Base-by-base conservation (phyloP, 176 grass and related monocot species). In the Chrysopogon serrulatus region DNA sequence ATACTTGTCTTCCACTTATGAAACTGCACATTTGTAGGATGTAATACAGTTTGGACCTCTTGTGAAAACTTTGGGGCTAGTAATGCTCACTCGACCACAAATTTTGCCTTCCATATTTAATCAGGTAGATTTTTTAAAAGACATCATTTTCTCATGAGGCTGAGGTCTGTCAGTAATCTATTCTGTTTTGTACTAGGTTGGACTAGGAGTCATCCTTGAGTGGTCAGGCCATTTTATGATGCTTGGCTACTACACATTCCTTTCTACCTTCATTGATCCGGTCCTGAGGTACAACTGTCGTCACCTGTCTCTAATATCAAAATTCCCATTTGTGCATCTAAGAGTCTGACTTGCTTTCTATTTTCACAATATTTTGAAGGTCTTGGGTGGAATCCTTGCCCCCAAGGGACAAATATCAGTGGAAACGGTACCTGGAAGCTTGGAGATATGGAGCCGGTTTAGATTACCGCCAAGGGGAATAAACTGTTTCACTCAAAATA, bases 391-490 rank as follows among this genome's bases (percentile, higher is more conserved):
- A 94, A 79, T 89, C 75, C 27, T 92, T 96, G 40, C 60, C 89
- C 21, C 65, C 71, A 72, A 90, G 69, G 90, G 79, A 91, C 16
- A 96, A 81, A 74, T 99, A 96, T 82, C 44, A 87, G 42, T 99
- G 96, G 91, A 90, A 48, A 62, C 87, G 93, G 14, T 87, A 94
- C 77, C 82, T 99, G 68, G 96, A 99, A 87, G 93, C 91, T 65
- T 99, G 96, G 96, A 90, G 95, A 76, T 99, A 96, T 82, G 96
- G 96, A 83, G 86, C 91, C 45, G 93, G 96, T 66, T 91, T 99
- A 92, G 96, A 99, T 82, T 99, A 99, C 60, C 77, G 79, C 26
- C 89, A 92, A 73, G 78, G 40, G 9, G 76, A 93, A 69, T 95
- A 80, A 78, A 42, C 23, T 68, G 17, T 62, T 73, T 60, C 28